Evolutionary conservation across 306 rosid species (phyloP), one percentile per base, ranked within the genome.

Genomic region (Lagenaria siceraria): DNA sequence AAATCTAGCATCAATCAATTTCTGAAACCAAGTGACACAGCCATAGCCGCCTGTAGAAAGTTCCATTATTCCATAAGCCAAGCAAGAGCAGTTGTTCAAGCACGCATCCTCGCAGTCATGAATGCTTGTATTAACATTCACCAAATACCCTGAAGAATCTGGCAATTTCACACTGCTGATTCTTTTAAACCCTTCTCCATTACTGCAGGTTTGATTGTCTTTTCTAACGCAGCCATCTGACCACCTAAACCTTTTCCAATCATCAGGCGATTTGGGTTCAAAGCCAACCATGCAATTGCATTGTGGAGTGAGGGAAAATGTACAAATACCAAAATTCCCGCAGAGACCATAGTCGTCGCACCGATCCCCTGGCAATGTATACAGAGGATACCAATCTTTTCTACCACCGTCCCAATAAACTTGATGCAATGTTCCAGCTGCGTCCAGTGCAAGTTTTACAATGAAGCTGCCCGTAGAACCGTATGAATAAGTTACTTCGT

Each of bases 331-430:
- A 72, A 81, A 88, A 59, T 84, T 74, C 62, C 91, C 91, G 25
- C 91, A 88, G 11, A 53, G 55, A 12, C 78, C 87, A 80, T 88
- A 88, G 7, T 12, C 77, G 40, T 88, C 85, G 80, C 91, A 88
- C 7, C 10, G 54, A 36, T 85, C 87, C 24, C 83, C 82, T 75
- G 82, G 86, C 48, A 83, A 62, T 0, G 68, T 46, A 58, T 83
- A 85, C 24, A 81, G 56, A 29, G 79, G 33, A 8, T 66, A 46
- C 90, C 90, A 87, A 55, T 58, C 77, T 0, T 79, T 71, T 15
- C 6, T 70, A 42, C 52, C 79, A 73, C 77, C 86, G 21, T 75
- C 81, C 89, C 89, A 88, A 18, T 80, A 75, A 36, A 62, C 65
- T 82, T 69, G 40, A 79, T 15, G 56, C 82, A 42, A 42, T 42